Evolutionary conservation across 2,329 filamentous ascomycete species (phyloP), one percentile per base, ranked within the genome.

Genomic region (Myriosclerotinia duriaeana): DNA sequence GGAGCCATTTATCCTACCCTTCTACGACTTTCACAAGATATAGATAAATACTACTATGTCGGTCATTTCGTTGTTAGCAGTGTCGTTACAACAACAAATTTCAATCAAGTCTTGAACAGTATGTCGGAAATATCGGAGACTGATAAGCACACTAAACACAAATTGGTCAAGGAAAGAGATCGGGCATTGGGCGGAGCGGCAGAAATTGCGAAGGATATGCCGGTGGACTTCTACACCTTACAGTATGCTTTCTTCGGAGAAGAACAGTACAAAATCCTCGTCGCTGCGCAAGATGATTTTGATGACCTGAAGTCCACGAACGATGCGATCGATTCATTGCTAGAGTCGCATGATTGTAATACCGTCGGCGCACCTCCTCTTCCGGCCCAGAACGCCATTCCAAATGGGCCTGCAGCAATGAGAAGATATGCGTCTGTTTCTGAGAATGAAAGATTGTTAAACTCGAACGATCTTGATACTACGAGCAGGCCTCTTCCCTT

Each of bases 11-110:
- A 42, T n/a, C 38, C 54, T 30, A 20, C 22, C 22, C 7, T 44
- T 44, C 12, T 44, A 4, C 38, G 2, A 56, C 14, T 12, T 56
- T 30, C 54, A 3, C 38, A 26, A 12, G 38, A 30, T 17, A 8
- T 9, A 30, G 38, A 56, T 11, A 14, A 44, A 11, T 56, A 56
- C 12, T 12, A 56, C 7, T 56, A 56, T 38, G 20, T 56, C 5
- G 54, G 54, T 44, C 22, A 56, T 56, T 44, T 56, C 30, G 54
- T 56, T 20, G 54, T 56, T 11, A 56, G 12, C 38, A 56, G 15
- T 20, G 8, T 56, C 14, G 36, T 56, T 20, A 56, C 54, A 44
- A 56, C 14, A 11, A 20, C 14, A 42, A 15, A 30, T 9, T 44
- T 56, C 8, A 8, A 42, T 30, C 38, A 44, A 56, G 14, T 30